Base-by-base conservation (phyloP, 2,329 filamentous ascomycete species). In the Elsinoe necatrix region DNA sequence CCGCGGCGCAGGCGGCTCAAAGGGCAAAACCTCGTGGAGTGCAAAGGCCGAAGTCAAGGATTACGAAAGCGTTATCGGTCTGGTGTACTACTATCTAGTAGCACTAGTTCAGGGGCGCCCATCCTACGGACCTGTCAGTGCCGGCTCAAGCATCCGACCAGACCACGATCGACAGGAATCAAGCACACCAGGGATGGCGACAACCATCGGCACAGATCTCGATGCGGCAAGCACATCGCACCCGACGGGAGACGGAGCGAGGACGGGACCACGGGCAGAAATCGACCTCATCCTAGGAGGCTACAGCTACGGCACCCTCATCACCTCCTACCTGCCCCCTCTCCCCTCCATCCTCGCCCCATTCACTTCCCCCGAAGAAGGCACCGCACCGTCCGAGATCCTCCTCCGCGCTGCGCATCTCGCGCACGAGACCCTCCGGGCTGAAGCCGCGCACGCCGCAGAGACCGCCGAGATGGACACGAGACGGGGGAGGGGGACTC, bases 281-380 rank as follows among this genome's bases (percentile, higher is more conserved):
- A 60, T 72, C 12, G 63, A 66, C 31, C 61, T 84, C 0, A 63
- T 95, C 4, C 75, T 93, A 5, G 85, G 80, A 1, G 91, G 91
- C 11, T 96, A 96, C 69, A 95, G 90, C 0, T 96, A 96, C 69
- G 93, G 93, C 42, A 88, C 89, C 3, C 80, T 95, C 66, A 81
- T 97, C 37, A 83, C 89, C 1, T 83, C 80, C 0, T 82, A 85
- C 57, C 77, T 95, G 0, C 88, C 89, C 0, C 75, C 82, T 0
- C 71, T 76, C 0, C 58, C 69, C 0, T 65, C 64, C 0, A 80
- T 95, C 25, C 70, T 89, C 21, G 68, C 76, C 1, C 71, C 78
- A 0, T 89, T 93, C 62, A 66, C 72, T 6, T 68, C 72, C 0
- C 78, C 82, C 0, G 61, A 71, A 2, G 64, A 68, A n/a, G 81